phyloP scores from a whole-genome alignment of 1,284 basidiomycete genomes.

The Anthracocystis walkeri region DNA sequence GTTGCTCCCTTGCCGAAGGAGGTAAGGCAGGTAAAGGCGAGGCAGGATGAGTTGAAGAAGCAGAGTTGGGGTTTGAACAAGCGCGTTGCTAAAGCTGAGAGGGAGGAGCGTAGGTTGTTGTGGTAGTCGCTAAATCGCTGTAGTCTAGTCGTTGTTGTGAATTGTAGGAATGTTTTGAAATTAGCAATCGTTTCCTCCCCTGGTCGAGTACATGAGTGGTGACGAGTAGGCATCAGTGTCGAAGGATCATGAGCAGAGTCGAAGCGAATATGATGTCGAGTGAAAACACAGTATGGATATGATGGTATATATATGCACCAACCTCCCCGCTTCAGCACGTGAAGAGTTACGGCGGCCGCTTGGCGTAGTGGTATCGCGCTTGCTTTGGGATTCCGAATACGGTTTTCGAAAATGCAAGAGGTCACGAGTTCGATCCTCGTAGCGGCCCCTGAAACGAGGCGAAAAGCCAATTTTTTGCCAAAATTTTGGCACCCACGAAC shows the following conservation, averaged over 20 bases:
- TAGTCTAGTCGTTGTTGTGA: too few species aligned
- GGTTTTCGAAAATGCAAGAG: conserved; percentile 37
- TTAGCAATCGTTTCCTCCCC: too few species aligned
- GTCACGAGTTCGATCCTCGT: conserved; percentile 61
- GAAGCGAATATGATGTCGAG: too few species aligned
- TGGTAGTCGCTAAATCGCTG: conserved; percentile 22
- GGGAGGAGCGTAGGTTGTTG: conserved; percentile 54
- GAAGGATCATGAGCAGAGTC: too few species aligned
- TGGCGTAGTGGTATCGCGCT: conserved; percentile 60
- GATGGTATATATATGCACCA: conserved; percentile 11
- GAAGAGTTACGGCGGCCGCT: conserved; percentile 35
- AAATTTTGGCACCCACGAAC: conserved; percentile 11
- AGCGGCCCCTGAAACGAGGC: conserved; percentile 33
- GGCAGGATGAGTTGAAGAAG: conserved; percentile 45
- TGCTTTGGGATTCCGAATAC: conserved; percentile 33
- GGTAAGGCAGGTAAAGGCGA: conserved; percentile 39
- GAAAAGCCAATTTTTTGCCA: conserved; percentile 23
- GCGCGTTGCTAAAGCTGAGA: conserved; percentile 47
- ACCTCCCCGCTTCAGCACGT: neutral
- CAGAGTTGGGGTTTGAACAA: conserved; percentile 63
- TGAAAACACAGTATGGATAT: too few species aligned
- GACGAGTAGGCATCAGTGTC: too few species aligned
- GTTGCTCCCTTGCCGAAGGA: conserved; percentile 60
- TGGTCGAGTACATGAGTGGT: too few species aligned
- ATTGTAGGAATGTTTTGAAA: too few species aligned